Conservation (phyloP, 1,284 basidiomycete species). For the Marasmius sp. region DNA sequence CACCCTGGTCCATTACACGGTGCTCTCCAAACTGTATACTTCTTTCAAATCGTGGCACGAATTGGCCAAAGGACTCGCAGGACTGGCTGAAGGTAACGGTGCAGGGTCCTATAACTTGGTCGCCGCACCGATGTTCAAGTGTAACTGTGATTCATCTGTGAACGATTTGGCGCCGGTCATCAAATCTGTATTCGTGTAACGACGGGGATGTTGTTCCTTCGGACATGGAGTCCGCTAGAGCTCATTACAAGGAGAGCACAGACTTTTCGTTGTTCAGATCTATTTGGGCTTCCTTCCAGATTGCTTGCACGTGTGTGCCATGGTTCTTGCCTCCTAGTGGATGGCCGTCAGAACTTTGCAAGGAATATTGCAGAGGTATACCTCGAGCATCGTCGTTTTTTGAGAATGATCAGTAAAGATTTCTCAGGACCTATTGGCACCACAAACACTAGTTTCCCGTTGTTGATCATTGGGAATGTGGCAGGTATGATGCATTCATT, state of each 20-base stretch:
- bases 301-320: conserved; percentile 5
- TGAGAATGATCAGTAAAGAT: not conserved
- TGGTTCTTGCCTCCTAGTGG: not conserved
- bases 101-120: conserved; percentile 11
- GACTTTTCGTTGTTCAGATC: conserved; percentile 8
- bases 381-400: not conserved
- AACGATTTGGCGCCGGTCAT: not conserved
- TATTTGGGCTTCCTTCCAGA: conserved; percentile 10
- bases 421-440: conserved; percentile 10
- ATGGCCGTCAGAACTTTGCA: conserved; percentile 14
- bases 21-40: conserved; percentile 32
- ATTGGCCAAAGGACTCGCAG: conserved; percentile 17
- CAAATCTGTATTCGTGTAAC: not conserved
- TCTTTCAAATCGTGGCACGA: conserved; percentile 8
- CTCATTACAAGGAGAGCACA: not conserved
- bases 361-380: conserved; percentile 13
- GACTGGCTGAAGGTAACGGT: conserved; percentile 14
- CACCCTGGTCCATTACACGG: conserved; percentile 18
- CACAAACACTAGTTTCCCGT: conserved; percentile 11
- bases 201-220: not conserved
- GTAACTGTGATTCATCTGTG: conserved; percentile 10
- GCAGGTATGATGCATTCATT: conserved; percentile 6
- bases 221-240: not conserved
- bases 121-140: conserved; percentile 10
- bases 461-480: conserved; percentile 13